phyloP scores from a whole-genome alignment of 2,329 filamentous ascomycete species.

The Aspergillus sp. region DNA sequence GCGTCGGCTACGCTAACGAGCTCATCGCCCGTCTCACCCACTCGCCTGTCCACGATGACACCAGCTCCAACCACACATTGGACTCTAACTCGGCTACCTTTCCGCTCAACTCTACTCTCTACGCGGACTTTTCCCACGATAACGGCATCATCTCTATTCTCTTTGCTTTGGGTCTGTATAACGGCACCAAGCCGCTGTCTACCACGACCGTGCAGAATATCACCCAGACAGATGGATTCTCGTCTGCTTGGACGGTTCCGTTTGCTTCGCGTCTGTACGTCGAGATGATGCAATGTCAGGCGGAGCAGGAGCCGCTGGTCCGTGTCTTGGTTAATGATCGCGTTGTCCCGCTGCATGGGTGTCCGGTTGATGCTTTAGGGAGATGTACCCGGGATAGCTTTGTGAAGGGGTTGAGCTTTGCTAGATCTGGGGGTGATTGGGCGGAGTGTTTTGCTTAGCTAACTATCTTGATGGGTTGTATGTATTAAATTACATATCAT shows the following conservation, averaged over 20 bases:
- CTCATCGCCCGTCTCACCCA: conserved; percentile 77
- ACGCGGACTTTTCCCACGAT: conserved; percentile 91
- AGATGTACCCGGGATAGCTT: conserved; percentile 71
- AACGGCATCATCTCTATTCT: conserved; percentile 80
- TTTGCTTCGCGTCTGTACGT: conserved; percentile 82
- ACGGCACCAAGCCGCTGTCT: conserved; percentile 59
- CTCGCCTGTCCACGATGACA: conserved; percentile 68
- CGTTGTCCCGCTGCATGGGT: conserved; percentile 71
- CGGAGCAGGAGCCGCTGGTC: conserved; percentile 65
- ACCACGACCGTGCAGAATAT: conserved; percentile 53
- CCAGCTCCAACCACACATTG: conserved; percentile 75
- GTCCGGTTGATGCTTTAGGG: conserved; percentile 69
- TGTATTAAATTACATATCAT: too few species aligned
- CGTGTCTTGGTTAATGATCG: conserved; percentile 81
- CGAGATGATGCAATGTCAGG: conserved; percentile 76
- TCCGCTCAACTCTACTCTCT: conserved; percentile 68
- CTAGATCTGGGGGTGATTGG: conserved; percentile 72
- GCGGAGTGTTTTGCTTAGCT: conserved; percentile 55
- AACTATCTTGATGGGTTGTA: too few species aligned
- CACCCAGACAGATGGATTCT: conserved; percentile 65
- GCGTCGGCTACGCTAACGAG: conserved; percentile 86
- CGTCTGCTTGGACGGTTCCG: conserved; percentile 76
- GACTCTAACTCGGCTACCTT: conserved; percentile 70
- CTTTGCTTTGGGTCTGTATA: conserved; percentile 76
- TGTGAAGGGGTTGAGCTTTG: conserved; percentile 74